These are phyloP conservation scores for Psilocybe mexicana DNA, from an alignment of 1,284 basidiomycete genomes.

Conservation along the genomic window DNA sequence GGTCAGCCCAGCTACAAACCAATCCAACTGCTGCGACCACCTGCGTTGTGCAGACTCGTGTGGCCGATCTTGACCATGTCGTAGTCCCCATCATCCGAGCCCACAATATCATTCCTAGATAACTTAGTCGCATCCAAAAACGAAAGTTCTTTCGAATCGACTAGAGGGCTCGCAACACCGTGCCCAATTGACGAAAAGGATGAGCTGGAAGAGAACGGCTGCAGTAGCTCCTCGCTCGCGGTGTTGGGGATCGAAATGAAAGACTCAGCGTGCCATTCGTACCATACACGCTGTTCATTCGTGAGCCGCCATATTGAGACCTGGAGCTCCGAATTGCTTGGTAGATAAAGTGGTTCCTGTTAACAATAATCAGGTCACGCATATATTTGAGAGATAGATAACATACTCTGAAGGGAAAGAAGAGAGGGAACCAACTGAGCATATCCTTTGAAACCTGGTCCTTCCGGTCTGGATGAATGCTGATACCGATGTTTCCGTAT, in stretches of 20 bases:
- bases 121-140: conserved; percentile 18
- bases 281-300: conserved; percentile 90
- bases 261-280: conserved; percentile 96
- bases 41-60: conserved; percentile 87
- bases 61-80: conserved; percentile 86
- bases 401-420: conserved; percentile 87
- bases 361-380: not conserved
- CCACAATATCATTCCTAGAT: conserved; percentile 8
- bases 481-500: conserved; percentile 87
- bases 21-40: conserved; percentile 91
- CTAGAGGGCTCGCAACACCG: conserved; percentile 53
- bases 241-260: conserved; percentile 66
- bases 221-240: conserved; percentile 26
- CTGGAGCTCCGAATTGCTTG: conserved; percentile 88
- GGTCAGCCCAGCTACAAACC: conserved; percentile 51
- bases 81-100: conserved; percentile 20
- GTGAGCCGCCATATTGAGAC: conserved; percentile 95
- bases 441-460: conserved; percentile 88
- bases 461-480: conserved; percentile 91
- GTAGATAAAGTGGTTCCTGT: conserved; percentile 91
- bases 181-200: conserved; percentile 38
- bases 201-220: conserved; percentile 21
- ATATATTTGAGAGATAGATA: not conserved
- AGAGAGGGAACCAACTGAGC: conserved; percentile 99
- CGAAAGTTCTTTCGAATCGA: conserved; percentile 57